Percentiles rank a stretch among this genome's conserved stretches.
Conservation (phyloP, 106 monocot genomes). For the Narthecium ossifragum region DNA sequence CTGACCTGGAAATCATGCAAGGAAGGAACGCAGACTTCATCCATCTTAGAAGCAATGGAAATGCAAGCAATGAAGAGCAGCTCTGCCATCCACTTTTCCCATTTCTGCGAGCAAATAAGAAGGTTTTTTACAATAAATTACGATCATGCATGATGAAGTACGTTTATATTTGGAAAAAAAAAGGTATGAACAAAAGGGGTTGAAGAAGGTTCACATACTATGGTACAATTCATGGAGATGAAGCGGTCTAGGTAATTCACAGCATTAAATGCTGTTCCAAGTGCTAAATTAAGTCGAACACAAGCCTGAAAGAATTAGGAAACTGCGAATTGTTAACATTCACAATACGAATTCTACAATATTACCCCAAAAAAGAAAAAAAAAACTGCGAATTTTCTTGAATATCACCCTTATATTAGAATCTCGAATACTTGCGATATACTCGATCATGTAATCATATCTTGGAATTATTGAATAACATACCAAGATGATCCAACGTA, state of each 20-base stretch:
- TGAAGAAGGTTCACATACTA: constrained; percentile 12
- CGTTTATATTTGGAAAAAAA: neutral
- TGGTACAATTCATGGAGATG: constrained; percentile 31
- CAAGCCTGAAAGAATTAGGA: constrained; percentile 22
- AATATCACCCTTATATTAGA: too few species aligned
- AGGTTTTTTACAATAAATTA: neutral
- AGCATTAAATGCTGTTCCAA: constrained; percentile 41
- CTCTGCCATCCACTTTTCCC: constrained; percentile 84
- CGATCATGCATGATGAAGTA: too few species aligned
- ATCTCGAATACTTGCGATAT: neutral
- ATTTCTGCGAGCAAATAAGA: constrained; percentile 21
- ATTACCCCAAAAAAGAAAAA: neutral
- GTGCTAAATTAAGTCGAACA: constrained; percentile 17
- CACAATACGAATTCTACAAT: neutral
- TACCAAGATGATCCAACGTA: constrained; percentile 56
- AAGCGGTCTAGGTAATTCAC: constrained; percentile 74
- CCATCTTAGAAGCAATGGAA: constrained; percentile 69
- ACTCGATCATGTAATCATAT: neutral
- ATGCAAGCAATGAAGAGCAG: constrained; percentile 61
- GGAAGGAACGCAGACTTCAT: constrained; percentile 40
- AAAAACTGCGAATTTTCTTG: too few species aligned
- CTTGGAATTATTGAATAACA: neutral
- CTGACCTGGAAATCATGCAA: constrained; percentile 49
- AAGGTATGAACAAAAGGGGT: neutral
- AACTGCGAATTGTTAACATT: neutral